Percentiles rank a stretch among this genome's conserved stretches.
Evolutionary conservation across 2,329 filamentous ascomycete species (phyloP).

Genomic region (Hypoxylon sp.): DNA sequence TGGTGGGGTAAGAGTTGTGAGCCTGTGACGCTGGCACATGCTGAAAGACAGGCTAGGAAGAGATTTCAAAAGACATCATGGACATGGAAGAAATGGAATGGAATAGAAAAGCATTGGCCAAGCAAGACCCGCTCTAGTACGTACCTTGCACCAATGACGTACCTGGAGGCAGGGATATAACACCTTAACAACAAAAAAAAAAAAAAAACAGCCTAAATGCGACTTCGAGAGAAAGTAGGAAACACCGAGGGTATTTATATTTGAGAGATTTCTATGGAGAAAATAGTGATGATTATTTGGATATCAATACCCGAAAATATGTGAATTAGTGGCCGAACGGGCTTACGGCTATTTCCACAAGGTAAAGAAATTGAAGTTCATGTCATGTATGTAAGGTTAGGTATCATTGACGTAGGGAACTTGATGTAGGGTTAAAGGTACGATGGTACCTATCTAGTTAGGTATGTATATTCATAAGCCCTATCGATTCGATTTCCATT

Average conservation of each 20-base stretch:
- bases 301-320: constrained; percentile 16
- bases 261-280: constrained; percentile 3
- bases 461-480: constrained; percentile 12
- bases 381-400: constrained; percentile 4
- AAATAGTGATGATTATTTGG: background rate
- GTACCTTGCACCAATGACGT: constrained; percentile 41
- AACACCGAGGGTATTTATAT: constrained; percentile 34
- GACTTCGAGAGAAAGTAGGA: constrained; percentile 18
- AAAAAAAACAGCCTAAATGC: constrained; percentile 44
- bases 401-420: background rate
- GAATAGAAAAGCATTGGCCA: constrained; percentile 40
- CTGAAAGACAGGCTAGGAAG: constrained; percentile 42
- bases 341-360: constrained; percentile 12
- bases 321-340: constrained; percentile 21
- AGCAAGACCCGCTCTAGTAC: constrained; percentile 23
- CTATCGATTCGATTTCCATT: constrained; percentile 28
- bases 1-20: constrained; percentile 39
- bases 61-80: constrained; percentile 32
- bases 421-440: background rate
- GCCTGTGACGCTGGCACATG: constrained; percentile 47
- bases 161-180: constrained; percentile 17
- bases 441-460: constrained; percentile 2
- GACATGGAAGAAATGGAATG: constrained; percentile 38
- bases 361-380: constrained; percentile 6
- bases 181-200: constrained; percentile 36